Evolutionary conservation across 2,329 filamentous ascomycete species (phyloP), one percentile per base, ranked within the genome.

Genomic region (Colletotrichum orbiculare): DNA sequence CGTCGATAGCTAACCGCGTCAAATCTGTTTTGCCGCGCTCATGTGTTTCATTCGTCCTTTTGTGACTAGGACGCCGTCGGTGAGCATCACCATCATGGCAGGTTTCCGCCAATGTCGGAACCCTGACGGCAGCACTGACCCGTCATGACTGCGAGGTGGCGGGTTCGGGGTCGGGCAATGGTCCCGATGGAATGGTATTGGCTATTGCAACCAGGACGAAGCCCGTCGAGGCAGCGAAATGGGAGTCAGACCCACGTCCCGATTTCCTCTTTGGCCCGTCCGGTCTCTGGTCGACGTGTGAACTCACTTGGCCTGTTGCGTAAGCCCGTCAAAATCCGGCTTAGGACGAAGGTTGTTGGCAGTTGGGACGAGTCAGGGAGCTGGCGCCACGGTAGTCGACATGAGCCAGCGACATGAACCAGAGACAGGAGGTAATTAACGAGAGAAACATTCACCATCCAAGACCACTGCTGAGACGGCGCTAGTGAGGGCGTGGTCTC

Each of bases 311-410:
- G 25, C 25, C 25, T 25, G 25, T 25, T 25, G 25, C 25, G 45
- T 25, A 42, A 13, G 38, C 12, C 10, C 41, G 52, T 42, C 52
- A 53, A 37, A 46, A 62, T 41, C n/a, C 15, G 25, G 50, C n/a
- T 56, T 62, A 48, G 33, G 52, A 64, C 46, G 39, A 53, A 52
- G 35, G 13, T 54, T 41, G 46, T 52, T 33, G 35, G 15, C 12
- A 52, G 37, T 37, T 62, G 50, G 62, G 62, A 62, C 46, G 61
- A 64, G 55, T 54, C 43, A 64, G 54, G 37, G 42, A 42, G 17
- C 41, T 42, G 38, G 42, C 46, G 60, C 35, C 42, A 48, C 13
- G 12, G 50, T 8, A 41, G 25, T 38, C 10, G 17, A 48, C 54
- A 47, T 57, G 54, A 48, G 17, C 25, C 25, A 25, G 25, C 25